Base-by-base conservation (phyloP, 2,329 filamentous ascomycete species). In the Elsinoe batatas region DNA sequence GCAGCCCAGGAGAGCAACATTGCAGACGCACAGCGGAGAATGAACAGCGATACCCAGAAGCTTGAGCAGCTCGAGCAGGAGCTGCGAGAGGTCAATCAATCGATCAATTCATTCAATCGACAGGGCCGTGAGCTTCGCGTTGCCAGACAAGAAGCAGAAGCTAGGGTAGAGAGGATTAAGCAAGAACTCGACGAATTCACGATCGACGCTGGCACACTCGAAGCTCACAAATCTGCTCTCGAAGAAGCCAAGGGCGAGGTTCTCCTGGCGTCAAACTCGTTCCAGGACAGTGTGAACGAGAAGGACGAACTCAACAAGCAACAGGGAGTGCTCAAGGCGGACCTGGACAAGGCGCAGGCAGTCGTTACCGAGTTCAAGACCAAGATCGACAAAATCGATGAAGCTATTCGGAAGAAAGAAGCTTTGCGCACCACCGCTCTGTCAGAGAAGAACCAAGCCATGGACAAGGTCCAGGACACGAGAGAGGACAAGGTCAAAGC, bases 131-230 rank as follows among this genome's bases (percentile, higher is more conserved):
- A 73, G n/a, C 68, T 89, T 13, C 77, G 78, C 57, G 69, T 80
- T 37, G 71, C 76, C 2, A 66, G 78, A 33, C 83, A 88, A 58
- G 70, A 73, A 53, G 79, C 83, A 5, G 79, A 85, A 53, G 82
- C 84, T 53, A 72, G 75, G 5, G 75, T 86, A 32, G 79, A 81
- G 54, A 80, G 82, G 43, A 75, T 94, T 37, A 83, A 88, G 59
- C 76, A 87, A 58, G 84, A 79, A 11, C 72, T 83, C 42, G 79
- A 81, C 17, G 72, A 71, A 56, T 76, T 80, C 30, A 58, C 46
- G 13, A 46, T 56, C 72, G 70, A 51, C 74, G 88, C 89, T 64
- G 83, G 80, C 49, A 65, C 63, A 38, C 66, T 76, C 10, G 72
- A 75, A 15, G 68, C 69, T 43, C 65, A 74, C 3, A 62, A 74